Percentiles rank a stretch among this genome's conserved stretches.
phyloP scores from a whole-genome alignment of 2,329 filamentous ascomycete species.

The Colletotrichum chrysophilum region DNA sequence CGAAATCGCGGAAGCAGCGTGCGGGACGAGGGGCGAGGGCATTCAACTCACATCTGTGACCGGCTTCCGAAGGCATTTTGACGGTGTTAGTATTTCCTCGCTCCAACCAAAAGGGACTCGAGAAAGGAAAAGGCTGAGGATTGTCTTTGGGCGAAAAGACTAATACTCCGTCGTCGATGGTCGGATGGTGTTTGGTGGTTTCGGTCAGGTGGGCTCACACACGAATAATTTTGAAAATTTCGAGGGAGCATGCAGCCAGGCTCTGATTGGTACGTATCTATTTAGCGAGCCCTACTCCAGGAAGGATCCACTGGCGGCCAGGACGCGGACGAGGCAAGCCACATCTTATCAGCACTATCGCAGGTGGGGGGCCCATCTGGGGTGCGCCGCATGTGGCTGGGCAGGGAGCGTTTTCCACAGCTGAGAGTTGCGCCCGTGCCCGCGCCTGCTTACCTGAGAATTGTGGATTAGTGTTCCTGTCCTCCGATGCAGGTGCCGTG shows the following conservation, averaged over 20 bases:
- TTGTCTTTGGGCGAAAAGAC: slow-evolving; percentile 40
- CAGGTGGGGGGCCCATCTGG: neutral
- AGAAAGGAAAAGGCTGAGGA: slow-evolving; percentile 43
- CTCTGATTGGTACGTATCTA: neutral
- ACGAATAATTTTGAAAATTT: neutral
- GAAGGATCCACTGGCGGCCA: neutral
- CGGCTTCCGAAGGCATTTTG: slow-evolving; percentile 89
- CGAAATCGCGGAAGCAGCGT: neutral
- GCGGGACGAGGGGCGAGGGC: neutral
- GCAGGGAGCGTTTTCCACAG: neutral
- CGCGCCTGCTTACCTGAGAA: neutral
- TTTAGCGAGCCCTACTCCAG: neutral
- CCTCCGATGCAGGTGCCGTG: neutral
- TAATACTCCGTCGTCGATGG: slow-evolving; percentile 26
- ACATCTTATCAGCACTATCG: neutral
- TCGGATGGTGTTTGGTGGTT: slow-evolving; percentile 3
- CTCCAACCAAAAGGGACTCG: slow-evolving; percentile 48
- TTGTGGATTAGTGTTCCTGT: neutral
- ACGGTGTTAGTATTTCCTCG: slow-evolving; percentile 51
- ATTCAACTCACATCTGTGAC: slow-evolving; percentile 81
- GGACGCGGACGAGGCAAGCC: neutral
- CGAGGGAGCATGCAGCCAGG: neutral
- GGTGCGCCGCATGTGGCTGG: neutral
- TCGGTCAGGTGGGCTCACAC: neutral
- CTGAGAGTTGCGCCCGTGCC: neutral